Conservation (phyloP, 129 eudicot genomes). For the sunflower (Helianthus annuus) region DNA sequence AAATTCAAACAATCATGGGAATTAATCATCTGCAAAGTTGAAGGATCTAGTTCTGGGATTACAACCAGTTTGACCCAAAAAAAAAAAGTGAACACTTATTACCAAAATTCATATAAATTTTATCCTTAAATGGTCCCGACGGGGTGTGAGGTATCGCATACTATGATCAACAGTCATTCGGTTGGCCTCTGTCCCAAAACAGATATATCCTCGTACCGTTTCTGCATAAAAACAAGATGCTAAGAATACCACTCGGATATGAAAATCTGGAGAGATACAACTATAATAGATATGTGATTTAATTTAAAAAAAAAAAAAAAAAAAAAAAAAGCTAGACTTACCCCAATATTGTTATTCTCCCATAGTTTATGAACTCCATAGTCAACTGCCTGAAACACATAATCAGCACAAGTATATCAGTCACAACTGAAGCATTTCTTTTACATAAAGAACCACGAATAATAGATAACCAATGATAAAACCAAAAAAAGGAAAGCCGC, state of each 20-base stretch:
- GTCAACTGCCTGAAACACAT: slow-evolving; percentile 69
- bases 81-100: slow-evolving; percentile 35
- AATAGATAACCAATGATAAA: neutral
- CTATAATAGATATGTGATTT: neutral
- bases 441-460: neutral
- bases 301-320: slow-evolving; percentile 5
- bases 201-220: slow-evolving; percentile 80
- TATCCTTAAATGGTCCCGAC: slow-evolving; percentile 12
- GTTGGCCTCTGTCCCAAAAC: slow-evolving; percentile 83
- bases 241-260: neutral
- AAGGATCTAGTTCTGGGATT: slow-evolving; percentile 31
- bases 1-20: slow-evolving; percentile 15
- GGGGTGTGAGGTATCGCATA: slow-evolving; percentile 9
- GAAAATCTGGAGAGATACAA: neutral
- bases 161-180: slow-evolving; percentile 35
- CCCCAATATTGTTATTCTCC: slow-evolving; percentile 79
- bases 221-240: slow-evolving; percentile 46
- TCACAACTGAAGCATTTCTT: neutral
- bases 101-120: slow-evolving; percentile 24
- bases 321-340: slow-evolving; percentile 27
- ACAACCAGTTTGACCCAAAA: slow-evolving; percentile 33
- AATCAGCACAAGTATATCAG: neutral
- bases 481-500: neutral
- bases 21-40: slow-evolving; percentile 19
- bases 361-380: slow-evolving; percentile 73